These are phyloP conservation scores for Ganoderma lucidum DNA, from an alignment of 1,284 basidiomycete species.

Conservation along the genomic window DNA sequence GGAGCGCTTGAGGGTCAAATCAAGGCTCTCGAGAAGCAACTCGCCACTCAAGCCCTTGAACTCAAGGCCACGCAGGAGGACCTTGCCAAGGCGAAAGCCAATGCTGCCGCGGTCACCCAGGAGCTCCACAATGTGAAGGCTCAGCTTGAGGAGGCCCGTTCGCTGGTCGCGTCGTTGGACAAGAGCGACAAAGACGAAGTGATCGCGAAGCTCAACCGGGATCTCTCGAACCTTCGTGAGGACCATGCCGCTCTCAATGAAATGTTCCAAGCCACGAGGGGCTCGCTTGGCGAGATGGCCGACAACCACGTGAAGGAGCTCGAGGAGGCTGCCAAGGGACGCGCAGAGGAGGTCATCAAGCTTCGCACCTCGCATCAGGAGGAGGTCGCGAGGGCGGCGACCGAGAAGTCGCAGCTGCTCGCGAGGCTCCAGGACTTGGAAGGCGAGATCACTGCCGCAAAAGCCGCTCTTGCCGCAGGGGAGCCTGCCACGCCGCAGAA, in stretches of 20 bases:
- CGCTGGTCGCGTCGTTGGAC: slow-evolving; percentile 50
- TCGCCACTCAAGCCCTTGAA: slow-evolving; percentile 68
- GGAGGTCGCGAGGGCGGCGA: slow-evolving; percentile 59
- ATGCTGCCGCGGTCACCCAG: slow-evolving; percentile 55
- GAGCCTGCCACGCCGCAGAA: slow-evolving; percentile 57
- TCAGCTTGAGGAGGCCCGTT: slow-evolving; percentile 70
- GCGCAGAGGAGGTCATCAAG: slow-evolving; percentile 73
- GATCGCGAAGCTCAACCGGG: slow-evolving; percentile 61
- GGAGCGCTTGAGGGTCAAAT: slow-evolving; percentile 63
- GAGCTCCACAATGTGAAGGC: slow-evolving; percentile 63
- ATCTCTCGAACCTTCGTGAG: slow-evolving; percentile 67
- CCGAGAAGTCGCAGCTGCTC: slow-evolving; percentile 66
- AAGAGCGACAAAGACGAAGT: slow-evolving; percentile 60
- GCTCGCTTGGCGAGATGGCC: slow-evolving; percentile 73
- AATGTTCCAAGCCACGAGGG: slow-evolving; percentile 69
- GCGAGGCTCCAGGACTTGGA: slow-evolving; percentile 74
- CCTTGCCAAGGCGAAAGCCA: slow-evolving; percentile 74
- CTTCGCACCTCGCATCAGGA: slow-evolving; percentile 65
- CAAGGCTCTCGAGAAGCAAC: slow-evolving; percentile 68
- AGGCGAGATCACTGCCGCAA: slow-evolving; percentile 74
- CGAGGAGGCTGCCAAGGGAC: slow-evolving; percentile 70
- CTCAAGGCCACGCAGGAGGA: slow-evolving; percentile 85
- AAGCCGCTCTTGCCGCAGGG: slow-evolving; percentile 56
- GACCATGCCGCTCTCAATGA: slow-evolving; percentile 68
- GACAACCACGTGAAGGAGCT: slow-evolving; percentile 74